A percentile compares a stretch with the other conserved stretches of the same genome.
Evolutionary conservation across 306 rosid species (phyloP).

Genomic region (Leucaena leucocephala): DNA sequence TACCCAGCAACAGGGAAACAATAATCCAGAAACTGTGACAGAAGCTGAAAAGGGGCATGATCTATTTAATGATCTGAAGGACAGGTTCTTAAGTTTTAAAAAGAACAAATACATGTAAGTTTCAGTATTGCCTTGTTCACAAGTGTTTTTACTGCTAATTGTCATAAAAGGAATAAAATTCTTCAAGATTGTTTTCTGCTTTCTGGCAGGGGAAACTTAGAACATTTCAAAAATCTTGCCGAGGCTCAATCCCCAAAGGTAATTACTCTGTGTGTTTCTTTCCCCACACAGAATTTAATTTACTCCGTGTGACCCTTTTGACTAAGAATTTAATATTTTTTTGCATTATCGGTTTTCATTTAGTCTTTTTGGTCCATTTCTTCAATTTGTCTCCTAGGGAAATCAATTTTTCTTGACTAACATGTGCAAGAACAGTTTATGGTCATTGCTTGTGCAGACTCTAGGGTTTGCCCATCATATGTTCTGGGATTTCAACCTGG

Average conservation of each 20-base stretch:
- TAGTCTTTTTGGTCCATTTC: conserved; percentile 25
- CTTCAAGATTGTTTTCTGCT: conserved; percentile 36
- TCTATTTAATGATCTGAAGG: conserved; percentile 67
- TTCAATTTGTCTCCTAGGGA: conserved; percentile 5
- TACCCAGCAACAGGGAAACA: conserved; percentile 54
- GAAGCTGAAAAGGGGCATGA: conserved; percentile 51
- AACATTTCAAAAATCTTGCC: conserved; percentile 74
- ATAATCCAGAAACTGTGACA: conserved; percentile 41
- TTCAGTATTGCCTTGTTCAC: conserved; percentile 23
- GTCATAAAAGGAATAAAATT: conserved; percentile 26
- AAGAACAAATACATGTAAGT: conserved; percentile 70
- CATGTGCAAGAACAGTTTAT: conserved; percentile 72
- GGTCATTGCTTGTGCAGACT: conserved; percentile 97
- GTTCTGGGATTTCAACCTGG: conserved; percentile 95
- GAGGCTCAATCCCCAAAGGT: conserved; percentile 87
- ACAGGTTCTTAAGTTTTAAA: conserved; percentile 77
- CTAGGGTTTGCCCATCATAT: conserved; percentile 90
- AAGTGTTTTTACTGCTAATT: conserved; percentile 16
- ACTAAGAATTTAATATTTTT: conserved; percentile 6
- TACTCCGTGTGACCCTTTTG: not conserved
- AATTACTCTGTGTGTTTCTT: conserved; percentile 11
- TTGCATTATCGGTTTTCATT: conserved; percentile 15
- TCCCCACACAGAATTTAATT: too few species aligned
- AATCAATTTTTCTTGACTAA: conserved; percentile 44
- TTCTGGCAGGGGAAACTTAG: conserved; percentile 59